These are phyloP conservation scores for Hyphopichia pseudoburtonii DNA, from an alignment of 1,139 yeast species.

Conservation along the genomic window DNA sequence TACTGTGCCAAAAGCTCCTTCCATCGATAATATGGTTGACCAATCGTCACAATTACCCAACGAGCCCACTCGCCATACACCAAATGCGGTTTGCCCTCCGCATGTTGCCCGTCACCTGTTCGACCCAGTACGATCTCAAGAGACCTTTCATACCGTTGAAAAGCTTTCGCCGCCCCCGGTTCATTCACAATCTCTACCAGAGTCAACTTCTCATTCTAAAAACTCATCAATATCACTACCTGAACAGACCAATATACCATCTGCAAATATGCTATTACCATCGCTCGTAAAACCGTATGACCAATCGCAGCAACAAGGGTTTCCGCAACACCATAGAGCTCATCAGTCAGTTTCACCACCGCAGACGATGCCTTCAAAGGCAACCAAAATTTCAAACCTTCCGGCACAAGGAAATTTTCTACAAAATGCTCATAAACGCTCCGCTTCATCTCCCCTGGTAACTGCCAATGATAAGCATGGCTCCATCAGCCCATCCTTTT, in stretches of 20 bases:
- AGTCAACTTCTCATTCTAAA: conserved; percentile 5
- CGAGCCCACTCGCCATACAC: conserved; percentile 3
- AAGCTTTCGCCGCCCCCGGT: conserved; percentile 5
- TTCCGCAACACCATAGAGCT: too few relatives aligned
- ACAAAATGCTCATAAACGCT: conserved; percentile 18
- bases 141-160: conserved; percentile 1
- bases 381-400: conserved; percentile 4
- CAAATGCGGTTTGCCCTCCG: too few relatives aligned
- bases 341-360: conserved; percentile 16
- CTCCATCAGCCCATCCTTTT: background rate
- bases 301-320: conserved; percentile 6
- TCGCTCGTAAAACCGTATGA: too few relatives aligned
- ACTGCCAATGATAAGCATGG: background rate
- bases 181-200: too few relatives aligned
- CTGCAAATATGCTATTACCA: too few relatives aligned
- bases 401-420: conserved; percentile 12
- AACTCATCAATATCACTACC: conserved; percentile 6
- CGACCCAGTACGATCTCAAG: background rate
- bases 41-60: conserved; percentile 4
- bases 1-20: background rate
- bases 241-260: too few relatives aligned
- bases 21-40: conserved; percentile 1
- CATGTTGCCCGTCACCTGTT: background rate
- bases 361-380: conserved; percentile 6
- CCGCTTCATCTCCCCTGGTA: conserved; percentile 21